Evolutionary conservation across 1,284 basidiomycete genomes (phyloP).

Genomic region (Puccinia triticina): DNA sequence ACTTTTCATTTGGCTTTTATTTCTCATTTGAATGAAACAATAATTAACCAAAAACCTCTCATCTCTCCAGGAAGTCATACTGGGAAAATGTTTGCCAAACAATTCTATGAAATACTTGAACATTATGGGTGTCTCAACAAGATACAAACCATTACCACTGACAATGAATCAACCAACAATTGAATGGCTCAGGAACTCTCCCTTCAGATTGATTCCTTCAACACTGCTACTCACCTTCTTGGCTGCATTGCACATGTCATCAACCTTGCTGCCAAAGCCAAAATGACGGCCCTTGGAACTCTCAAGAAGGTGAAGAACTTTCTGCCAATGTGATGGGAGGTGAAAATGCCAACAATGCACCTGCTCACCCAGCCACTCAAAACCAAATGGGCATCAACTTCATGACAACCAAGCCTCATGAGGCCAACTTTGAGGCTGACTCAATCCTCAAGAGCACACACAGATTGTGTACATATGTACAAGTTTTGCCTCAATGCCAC

Average conservation of each 20-base stretch:
- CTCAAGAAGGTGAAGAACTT: not conserved
- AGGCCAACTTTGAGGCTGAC: not conserved
- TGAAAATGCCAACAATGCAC: not conserved
- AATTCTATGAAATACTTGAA: not conserved
- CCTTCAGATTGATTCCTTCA: not conserved
- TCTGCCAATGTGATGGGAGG: not conserved
- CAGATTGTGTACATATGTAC: not conserved
- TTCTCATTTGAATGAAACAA: no score
- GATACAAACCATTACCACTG: conserved; percentile 15
- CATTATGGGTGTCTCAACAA: not conserved
- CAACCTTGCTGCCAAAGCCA: not conserved
- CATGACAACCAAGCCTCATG: not conserved
- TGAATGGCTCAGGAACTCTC: not conserved
- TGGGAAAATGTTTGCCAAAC: conserved; percentile 1
- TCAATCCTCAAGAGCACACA: conserved; percentile 6
- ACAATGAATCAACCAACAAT: not conserved
- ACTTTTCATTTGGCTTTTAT: no score
- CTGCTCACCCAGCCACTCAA: not conserved
- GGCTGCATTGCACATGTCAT: conserved; percentile 8
- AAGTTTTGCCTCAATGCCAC: not conserved
- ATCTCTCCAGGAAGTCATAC: no score
- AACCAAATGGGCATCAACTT: no score
- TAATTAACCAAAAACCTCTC: no score
- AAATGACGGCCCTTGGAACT: not conserved
- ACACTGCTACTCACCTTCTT: not conserved